Percentiles rank a stretch among this genome's conserved stretches.
These are phyloP conservation scores for Cercospora berteroae DNA, from an alignment of 2,329 filamentous ascomycete genomes.

Conservation along the genomic window DNA sequence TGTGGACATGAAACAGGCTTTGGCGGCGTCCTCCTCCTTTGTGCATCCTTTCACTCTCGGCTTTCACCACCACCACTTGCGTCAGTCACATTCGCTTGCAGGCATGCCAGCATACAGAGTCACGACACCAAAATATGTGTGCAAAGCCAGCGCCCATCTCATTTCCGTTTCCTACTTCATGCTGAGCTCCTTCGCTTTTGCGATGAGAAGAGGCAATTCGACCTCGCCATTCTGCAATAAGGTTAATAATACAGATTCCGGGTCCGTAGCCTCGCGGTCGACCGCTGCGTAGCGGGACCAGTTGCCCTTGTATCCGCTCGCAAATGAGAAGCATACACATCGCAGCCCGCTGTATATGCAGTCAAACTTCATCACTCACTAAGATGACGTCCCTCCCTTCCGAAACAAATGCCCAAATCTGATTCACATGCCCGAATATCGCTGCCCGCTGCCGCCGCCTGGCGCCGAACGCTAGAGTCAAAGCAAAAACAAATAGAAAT, in stretches of 20 bases:
- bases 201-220: not conserved
- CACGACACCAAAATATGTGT: not conserved
- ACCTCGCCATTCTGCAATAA: conserved; percentile 1
- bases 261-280: not conserved
- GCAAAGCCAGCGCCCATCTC: not conserved
- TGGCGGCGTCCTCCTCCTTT: not conserved
- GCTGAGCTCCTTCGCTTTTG: not conserved
- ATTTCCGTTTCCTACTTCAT: not conserved
- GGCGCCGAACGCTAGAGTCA: not conserved
- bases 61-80: not conserved
- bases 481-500: not conserved
- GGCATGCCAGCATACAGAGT: not conserved
- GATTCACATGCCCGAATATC: not conserved
- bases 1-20: not conserved
- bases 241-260: not conserved
- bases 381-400: not conserved
- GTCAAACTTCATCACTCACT: not conserved
- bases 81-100: not conserved
- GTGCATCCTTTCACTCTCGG: not conserved
- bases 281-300: not conserved
- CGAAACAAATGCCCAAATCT: not conserved
- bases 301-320: not conserved
- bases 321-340: not conserved
- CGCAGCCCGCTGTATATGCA: not conserved
- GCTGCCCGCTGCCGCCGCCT: not conserved